Evolutionary conservation across 495 filamentous ascomycete species (phyloP).

Genomic region (Neurospora hispaniola): DNA sequence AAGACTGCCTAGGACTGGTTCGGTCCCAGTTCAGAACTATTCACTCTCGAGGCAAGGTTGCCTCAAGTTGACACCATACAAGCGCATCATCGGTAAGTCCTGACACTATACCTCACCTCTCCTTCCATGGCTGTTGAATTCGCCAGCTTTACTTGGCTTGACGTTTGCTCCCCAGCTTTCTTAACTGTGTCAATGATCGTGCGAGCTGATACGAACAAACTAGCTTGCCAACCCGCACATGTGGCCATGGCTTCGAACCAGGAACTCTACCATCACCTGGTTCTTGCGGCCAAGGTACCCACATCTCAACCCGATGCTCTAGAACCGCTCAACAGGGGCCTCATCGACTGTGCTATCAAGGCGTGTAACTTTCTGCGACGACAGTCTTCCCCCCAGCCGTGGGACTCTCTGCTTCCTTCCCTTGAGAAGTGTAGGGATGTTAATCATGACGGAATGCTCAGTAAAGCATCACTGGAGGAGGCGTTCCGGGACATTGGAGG

Average conservation of each 20-base stretch:
- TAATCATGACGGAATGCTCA: neutral
- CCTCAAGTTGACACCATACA: neutral
- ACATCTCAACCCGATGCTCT: neutral
- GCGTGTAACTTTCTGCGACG: neutral
- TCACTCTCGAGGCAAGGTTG: neutral
- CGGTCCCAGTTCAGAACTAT: neutral
- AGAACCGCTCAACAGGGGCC: neutral
- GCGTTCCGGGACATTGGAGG: neutral
- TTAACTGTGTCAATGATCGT: neutral
- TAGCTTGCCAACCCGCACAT: neutral
- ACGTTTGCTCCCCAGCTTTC: neutral
- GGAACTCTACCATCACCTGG: neutral
- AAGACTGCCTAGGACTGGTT: neutral
- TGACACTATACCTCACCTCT: neutral
- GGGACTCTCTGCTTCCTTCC: neutral
- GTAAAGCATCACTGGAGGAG: neutral
- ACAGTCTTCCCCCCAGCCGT: neutral
- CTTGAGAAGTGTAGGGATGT: neutral
- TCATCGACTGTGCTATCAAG: neutral
- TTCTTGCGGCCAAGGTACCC: neutral
- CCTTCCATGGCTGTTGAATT: neutral
- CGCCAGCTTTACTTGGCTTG: neutral
- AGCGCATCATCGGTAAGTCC: neutral
- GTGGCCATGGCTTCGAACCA: neutral
- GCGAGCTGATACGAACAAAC: neutral